A percentile compares a stretch with the other conserved stretches of the same genome.
phyloP scores from a whole-genome alignment of 441 rosid genomes.

The Flueggea neowawraea region DNA sequence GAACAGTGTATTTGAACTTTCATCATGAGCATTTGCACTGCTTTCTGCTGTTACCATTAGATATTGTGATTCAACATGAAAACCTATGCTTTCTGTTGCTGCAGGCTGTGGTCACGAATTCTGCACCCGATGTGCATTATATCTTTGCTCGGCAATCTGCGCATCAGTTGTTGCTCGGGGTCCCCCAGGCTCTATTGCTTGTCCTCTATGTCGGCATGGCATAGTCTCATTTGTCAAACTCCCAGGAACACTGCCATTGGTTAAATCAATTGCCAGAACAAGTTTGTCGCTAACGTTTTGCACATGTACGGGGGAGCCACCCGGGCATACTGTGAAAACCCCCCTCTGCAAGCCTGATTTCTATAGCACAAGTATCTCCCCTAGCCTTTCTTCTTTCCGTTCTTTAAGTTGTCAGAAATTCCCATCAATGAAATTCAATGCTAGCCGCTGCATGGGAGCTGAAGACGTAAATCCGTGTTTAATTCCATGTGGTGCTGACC shows the following conservation, averaged over 20 bases:
- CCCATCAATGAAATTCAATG: conserved; percentile 47
- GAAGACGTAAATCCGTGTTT: conserved; percentile 47
- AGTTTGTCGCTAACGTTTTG: conserved; percentile 78
- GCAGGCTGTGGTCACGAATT: conserved; percentile 95
- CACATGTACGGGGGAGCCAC: conserved; percentile 64
- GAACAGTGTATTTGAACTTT: too few species aligned
- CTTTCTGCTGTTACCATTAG: too few species aligned
- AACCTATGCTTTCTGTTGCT: neutral
- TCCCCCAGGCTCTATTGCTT: conserved; percentile 75
- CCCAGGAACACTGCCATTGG: conserved; percentile 36
- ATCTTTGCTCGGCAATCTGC: conserved; percentile 74
- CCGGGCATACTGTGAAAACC: conserved; percentile 48
- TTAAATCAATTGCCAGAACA: conserved; percentile 51
- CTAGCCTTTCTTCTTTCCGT: conserved; percentile 67
- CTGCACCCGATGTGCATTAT: conserved; percentile 82
- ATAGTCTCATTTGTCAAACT: conserved; percentile 77
- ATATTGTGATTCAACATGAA: too few species aligned
- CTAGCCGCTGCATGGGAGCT: conserved; percentile 74
- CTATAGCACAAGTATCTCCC: conserved; percentile 50
- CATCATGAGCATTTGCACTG: too few species aligned
- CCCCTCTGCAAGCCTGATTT: conserved; percentile 68
- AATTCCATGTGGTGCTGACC: conserved; percentile 34
- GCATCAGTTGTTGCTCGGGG: conserved; percentile 42
- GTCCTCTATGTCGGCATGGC: conserved; percentile 91
- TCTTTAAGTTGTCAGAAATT: conserved; percentile 72